phyloP scores from a whole-genome alignment of 2,329 filamentous ascomycete genomes.

The Dactylonectria estremocensis region DNA sequence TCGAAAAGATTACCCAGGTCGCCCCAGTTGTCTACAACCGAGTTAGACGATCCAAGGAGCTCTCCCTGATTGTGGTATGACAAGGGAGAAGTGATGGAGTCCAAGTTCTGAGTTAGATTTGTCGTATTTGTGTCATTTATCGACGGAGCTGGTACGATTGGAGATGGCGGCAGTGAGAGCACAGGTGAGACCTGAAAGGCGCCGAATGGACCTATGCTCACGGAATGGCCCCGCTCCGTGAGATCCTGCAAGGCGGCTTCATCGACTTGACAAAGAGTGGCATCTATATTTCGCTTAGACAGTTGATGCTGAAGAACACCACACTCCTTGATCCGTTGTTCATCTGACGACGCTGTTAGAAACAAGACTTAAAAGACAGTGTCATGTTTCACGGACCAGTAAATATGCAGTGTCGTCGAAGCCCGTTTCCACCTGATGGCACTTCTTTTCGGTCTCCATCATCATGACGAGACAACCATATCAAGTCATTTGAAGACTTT shows the following conservation, averaged over 20 bases:
- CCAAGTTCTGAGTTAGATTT: neutral
- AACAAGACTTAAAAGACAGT: too few relatives aligned
- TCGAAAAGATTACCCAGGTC: neutral
- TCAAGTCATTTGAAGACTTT: neutral
- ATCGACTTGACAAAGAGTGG: neutral
- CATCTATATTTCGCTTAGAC: neutral
- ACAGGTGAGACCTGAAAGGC: neutral
- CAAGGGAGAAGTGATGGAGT: too few relatives aligned
- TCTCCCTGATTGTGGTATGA: neutral
- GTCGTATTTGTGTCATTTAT: neutral
- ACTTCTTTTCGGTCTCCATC: neutral
- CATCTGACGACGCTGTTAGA: neutral
- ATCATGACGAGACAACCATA: neutral
- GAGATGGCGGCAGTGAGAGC: neutral
- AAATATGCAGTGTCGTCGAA: conserved; percentile 2
- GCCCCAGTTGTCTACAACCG: neutral
- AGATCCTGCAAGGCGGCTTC: neutral
- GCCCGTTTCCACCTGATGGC: neutral
- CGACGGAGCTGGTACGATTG: neutral
- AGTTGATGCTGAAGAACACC: neutral
- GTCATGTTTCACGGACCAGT: neutral
- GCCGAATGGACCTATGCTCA: neutral
- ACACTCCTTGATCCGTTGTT: neutral
- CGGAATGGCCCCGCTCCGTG: neutral
- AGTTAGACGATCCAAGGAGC: neutral